These are phyloP conservation scores for Gastrodia elata DNA, from an alignment of 106 monocot genomes.

Conservation along the genomic window DNA sequence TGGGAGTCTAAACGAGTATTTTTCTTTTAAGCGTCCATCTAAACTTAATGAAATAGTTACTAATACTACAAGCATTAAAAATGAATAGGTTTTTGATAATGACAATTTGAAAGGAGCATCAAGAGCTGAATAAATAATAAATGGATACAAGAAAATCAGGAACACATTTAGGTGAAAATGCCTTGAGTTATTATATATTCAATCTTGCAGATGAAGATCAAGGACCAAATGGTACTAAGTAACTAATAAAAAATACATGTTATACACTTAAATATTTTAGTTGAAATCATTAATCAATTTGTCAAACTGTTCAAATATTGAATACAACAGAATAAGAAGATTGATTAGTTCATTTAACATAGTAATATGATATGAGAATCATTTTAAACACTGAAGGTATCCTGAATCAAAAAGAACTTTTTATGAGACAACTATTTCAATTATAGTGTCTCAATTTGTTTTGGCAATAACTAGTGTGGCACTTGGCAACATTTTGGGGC, in stretches of 20 bases:
- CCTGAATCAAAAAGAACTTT: not conserved
- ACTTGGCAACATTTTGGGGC: not conserved
- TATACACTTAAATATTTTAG: not conserved
- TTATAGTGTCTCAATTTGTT: not conserved
- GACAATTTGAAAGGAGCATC: not conserved
- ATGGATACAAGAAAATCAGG: not conserved
- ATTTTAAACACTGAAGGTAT: too few species aligned
- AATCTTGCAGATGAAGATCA: not conserved
- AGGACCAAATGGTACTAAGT: too few species aligned
- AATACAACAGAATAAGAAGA: not conserved
- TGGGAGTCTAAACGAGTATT: not conserved
- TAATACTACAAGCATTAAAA: not conserved
- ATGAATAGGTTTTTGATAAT: not conserved
- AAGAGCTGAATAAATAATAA: not conserved
- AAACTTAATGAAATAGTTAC: not conserved
- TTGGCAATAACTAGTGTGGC: not conserved
- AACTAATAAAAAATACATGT: not conserved
- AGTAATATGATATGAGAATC: too few species aligned
- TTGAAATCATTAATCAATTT: not conserved
- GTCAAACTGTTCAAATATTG: not conserved
- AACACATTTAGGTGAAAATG: not conserved
- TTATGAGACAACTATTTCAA: not conserved
- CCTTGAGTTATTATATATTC: not conserved
- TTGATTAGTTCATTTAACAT: not conserved
- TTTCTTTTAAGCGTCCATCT: not conserved